phyloP scores from a whole-genome alignment of 805 yeast genomes.

The Priceomyces castillae region DNA sequence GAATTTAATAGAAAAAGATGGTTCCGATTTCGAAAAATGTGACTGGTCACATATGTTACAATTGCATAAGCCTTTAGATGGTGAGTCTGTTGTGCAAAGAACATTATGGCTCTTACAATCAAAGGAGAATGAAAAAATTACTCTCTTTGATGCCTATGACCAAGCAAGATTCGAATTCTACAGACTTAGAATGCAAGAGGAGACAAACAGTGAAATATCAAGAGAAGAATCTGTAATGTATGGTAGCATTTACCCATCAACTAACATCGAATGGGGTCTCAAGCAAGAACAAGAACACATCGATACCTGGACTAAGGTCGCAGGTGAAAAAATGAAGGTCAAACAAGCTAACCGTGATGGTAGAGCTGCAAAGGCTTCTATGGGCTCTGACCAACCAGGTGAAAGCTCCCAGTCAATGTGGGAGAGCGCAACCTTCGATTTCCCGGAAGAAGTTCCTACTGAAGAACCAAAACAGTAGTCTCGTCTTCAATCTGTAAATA shows the following conservation, averaged over 20 bases:
- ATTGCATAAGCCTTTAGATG: constrained; percentile 71
- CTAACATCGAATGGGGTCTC: constrained; percentile 65
- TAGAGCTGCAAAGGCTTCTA: constrained; percentile 19
- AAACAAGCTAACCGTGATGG: constrained; percentile 44
- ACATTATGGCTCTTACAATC: constrained; percentile 36
- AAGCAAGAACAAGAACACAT: constrained; percentile 68
- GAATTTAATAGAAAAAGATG: constrained; percentile 71
- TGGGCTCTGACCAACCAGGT: constrained; percentile 17
- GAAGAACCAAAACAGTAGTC: constrained; percentile 4
- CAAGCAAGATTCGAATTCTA: constrained; percentile 87
- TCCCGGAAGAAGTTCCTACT: constrained; percentile 1
- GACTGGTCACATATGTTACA: constrained; percentile 86
- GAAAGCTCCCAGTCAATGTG: constrained; percentile 11
- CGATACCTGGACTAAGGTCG: constrained; percentile 71
- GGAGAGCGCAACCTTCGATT: constrained; percentile 9
- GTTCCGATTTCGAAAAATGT: constrained; percentile 49
- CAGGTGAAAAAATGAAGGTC: constrained; percentile 59
- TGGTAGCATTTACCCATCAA: constrained; percentile 69
- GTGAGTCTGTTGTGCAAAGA: constrained; percentile 61
- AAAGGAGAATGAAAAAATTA: constrained; percentile 20
- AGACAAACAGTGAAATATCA: constrained; percentile 67
- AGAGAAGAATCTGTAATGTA: constrained; percentile 83
- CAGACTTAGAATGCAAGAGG: constrained; percentile 78
- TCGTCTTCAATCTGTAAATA: background rate
- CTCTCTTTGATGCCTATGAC: constrained; percentile 70